Evolutionary conservation across 129 eudicot species (phyloP).

Genomic region (Daucus carota): DNA sequence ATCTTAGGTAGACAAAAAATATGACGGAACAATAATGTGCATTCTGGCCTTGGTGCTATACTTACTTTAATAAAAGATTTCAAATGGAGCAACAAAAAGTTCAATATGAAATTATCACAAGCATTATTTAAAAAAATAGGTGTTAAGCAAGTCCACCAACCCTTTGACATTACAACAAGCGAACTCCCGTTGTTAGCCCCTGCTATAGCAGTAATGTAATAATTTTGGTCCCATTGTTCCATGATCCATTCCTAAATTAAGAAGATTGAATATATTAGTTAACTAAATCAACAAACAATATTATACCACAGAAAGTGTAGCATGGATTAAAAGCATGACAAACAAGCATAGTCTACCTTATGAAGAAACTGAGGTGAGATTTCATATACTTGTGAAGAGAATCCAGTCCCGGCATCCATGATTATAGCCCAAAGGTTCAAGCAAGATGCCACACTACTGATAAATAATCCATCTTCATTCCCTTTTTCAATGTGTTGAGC

Average conservation of each 20-base stretch:
- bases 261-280: constrained; percentile 6
- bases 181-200: constrained; percentile 81
- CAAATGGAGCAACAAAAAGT: background rate
- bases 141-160: constrained; percentile 19
- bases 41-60: background rate
- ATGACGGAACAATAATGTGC: background rate
- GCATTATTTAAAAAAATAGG: background rate
- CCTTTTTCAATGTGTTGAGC: constrained; percentile 76
- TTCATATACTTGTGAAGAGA: constrained; percentile 64
- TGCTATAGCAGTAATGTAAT: constrained; percentile 71
- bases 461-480: constrained; percentile 65
- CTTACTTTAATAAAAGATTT: background rate
- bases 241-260: constrained; percentile 76
- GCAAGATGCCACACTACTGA: constrained; percentile 77
- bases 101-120: background rate
- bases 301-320: background rate
- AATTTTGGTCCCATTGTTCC: constrained; percentile 88
- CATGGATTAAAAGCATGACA: background rate
- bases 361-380: constrained; percentile 58
- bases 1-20: background rate
- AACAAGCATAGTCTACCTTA: constrained; percentile 38
- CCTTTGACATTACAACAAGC: constrained; percentile 77
- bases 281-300: background rate
- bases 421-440: constrained; percentile 76
- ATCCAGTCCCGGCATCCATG: constrained; percentile 91